phyloP scores from a whole-genome alignment of 208 protist species.

The Giardia muris region DNA sequence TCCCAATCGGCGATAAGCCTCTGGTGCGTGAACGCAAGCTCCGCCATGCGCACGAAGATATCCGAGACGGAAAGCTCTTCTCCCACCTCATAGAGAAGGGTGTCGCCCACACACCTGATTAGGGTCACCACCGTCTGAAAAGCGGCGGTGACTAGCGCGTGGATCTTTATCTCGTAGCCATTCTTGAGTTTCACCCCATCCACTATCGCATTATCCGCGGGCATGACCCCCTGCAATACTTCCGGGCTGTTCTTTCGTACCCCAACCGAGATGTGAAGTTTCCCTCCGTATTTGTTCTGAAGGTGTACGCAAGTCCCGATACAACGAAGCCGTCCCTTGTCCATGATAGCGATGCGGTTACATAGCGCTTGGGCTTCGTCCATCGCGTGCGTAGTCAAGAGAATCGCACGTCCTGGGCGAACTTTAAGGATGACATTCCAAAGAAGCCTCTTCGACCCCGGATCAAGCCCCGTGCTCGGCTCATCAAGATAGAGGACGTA shows the following conservation, averaged over 20 bases:
- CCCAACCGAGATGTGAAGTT: background rate
- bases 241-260: no score
- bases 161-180: no score
- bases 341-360: slow-evolving; percentile 54
- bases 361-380: slow-evolving; percentile 52
- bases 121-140: background rate
- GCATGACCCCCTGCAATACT: no score
- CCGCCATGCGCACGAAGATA: background rate
- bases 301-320: slow-evolving; percentile 37
- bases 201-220: no score
- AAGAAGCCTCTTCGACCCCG: background rate
- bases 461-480: slow-evolving; percentile 31
- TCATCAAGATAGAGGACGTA: slow-evolving; percentile 56
- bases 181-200: no score
- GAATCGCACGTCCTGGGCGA: slow-evolving; percentile 1
- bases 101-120: background rate
- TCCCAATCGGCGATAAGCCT: background rate
- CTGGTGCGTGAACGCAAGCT: background rate
- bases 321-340: slow-evolving; percentile 44
- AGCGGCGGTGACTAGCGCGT: background rate
- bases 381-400: slow-evolving; percentile 45
- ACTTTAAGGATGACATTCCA: slow-evolving; percentile 28
- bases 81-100: background rate
- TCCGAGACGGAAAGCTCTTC: background rate
- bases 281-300: slow-evolving; percentile 32